Evolutionary conservation across 306 rosid genomes (phyloP).

Genomic region (Rubus idaeus): DNA sequence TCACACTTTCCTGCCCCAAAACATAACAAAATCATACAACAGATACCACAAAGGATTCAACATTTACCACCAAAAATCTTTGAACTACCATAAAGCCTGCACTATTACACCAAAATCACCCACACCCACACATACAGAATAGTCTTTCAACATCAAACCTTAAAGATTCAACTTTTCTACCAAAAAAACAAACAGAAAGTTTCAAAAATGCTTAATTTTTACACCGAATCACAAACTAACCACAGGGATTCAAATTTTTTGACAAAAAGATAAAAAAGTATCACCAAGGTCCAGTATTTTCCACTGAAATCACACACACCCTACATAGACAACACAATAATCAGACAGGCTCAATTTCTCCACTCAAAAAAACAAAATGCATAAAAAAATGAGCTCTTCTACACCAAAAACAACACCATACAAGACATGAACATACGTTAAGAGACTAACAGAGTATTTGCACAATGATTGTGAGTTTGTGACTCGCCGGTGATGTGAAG

Average conservation of each 20-base stretch:
- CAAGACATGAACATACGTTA: too few species aligned
- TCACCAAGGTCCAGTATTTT: too few species aligned
- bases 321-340: too few species aligned
- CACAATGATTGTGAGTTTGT: too few species aligned
- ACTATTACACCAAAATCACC: not conserved
- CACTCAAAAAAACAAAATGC: too few species aligned
- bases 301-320: too few species aligned
- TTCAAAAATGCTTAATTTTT: not conserved
- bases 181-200: not conserved
- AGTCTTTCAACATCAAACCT: not conserved
- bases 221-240: not conserved
- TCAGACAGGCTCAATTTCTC: too few species aligned
- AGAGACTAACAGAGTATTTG: too few species aligned
- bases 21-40: not conserved
- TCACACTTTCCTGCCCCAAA: not conserved
- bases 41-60: not conserved
- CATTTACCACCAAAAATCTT: not conserved
- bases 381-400: too few species aligned
- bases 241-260: not conserved
- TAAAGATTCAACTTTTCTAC: not conserved
- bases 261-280: not conserved
- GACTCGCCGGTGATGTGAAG: too few species aligned
- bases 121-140: not conserved
- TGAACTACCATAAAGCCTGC: not conserved
- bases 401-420: too few species aligned